Conservation (phyloP, 176 grass and related monocot genomes). For the Musa schizocarpa region DNA sequence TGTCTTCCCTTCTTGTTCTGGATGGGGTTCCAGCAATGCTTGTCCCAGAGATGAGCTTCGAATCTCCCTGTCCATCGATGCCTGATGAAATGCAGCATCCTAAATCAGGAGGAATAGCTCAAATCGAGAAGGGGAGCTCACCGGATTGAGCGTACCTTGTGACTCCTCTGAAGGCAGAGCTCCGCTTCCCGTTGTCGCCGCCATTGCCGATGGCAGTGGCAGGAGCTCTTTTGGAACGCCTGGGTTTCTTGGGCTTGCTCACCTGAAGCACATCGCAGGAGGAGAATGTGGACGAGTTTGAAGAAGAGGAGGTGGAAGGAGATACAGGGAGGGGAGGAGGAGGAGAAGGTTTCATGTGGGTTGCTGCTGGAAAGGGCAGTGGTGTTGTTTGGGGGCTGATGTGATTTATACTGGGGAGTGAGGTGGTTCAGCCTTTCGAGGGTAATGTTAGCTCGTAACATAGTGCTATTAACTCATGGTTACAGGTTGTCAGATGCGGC, state of each 20-base stretch:
- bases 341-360: slow-evolving; percentile 9
- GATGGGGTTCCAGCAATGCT: slow-evolving; percentile 57
- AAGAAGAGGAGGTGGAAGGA: slow-evolving; percentile 31
- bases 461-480: no score
- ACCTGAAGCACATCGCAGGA: slow-evolving; percentile 5
- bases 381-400: not conserved
- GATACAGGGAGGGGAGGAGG: slow-evolving; percentile 18
- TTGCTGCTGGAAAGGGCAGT: not conserved
- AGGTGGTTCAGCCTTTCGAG: not conserved
- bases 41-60: slow-evolving; percentile 97
- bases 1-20: slow-evolving; percentile 96
- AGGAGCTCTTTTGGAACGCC: slow-evolving; percentile 35
- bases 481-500: no score
- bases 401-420: not conserved
- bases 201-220: slow-evolving; percentile 11
- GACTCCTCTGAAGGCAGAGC: slow-evolving; percentile 78
- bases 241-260: slow-evolving; percentile 33
- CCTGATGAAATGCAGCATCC: slow-evolving; percentile 41
- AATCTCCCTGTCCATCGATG: slow-evolving; percentile 89
- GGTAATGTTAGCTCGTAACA: no score
- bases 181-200: slow-evolving; percentile 49
- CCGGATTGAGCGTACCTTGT: slow-evolving; percentile 48
- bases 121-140: not conserved
- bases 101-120: slow-evolving; percentile 3
- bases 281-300: slow-evolving; percentile 15